Evolutionary conservation across 106 monocot genomes (phyloP).

Genomic region (Amphibolis antarctica): DNA sequence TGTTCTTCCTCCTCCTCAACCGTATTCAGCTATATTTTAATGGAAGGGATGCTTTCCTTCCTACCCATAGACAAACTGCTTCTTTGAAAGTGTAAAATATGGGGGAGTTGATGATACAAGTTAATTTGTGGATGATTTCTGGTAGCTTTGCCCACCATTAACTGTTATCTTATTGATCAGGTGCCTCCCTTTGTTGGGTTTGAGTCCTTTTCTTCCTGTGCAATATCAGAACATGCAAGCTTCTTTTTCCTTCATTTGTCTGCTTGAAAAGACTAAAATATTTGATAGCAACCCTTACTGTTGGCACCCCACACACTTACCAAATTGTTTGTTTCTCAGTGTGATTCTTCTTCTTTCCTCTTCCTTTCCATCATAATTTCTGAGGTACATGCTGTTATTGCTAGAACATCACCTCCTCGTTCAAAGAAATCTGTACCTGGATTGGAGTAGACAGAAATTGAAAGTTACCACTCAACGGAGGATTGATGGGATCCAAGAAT

Average conservation of each 20-base stretch:
- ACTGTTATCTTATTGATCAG: too few species aligned
- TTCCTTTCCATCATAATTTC: neutral
- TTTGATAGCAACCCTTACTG: neutral
- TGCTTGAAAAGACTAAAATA: neutral
- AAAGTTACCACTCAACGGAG: neutral
- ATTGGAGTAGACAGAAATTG: neutral
- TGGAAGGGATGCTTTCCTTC: too few species aligned
- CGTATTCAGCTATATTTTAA: too few species aligned
- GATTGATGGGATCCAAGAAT: neutral
- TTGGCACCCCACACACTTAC: neutral
- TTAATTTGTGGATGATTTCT: too few species aligned
- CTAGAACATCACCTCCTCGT: too few species aligned
- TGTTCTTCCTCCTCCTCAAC: too few species aligned
- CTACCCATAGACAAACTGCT: too few species aligned
- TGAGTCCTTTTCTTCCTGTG: neutral
- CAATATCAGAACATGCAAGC: neutral
- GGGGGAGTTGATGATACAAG: too few species aligned
- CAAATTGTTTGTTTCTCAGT: neutral
- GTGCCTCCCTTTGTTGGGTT: too few species aligned
- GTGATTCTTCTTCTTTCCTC: neutral
- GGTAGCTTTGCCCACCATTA: too few species aligned
- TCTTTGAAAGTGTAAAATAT: too few species aligned
- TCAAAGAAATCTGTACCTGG: neutral
- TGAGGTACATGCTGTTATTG: too few species aligned
- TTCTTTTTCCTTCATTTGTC: neutral